A percentile compares a stretch with the other conserved stretches of the same genome.
These are phyloP conservation scores for Rubroshorea leprosula DNA, from an alignment of 345 rosid genomes.

Conservation along the genomic window DNA sequence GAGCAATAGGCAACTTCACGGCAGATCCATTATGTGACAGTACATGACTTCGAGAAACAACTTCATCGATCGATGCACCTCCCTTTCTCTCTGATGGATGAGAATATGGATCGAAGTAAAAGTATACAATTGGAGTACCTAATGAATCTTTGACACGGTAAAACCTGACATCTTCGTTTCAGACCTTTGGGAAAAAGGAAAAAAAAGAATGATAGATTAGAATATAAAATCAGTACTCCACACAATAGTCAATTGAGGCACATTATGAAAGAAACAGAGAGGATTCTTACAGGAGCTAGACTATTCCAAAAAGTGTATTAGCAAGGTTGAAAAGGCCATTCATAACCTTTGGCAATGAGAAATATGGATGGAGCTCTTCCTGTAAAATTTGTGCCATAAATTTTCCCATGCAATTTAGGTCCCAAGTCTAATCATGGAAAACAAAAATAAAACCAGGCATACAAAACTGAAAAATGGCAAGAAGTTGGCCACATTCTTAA, in stretches of 20 bases:
- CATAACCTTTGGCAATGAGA: conserved; percentile 85
- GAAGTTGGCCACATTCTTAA: not conserved
- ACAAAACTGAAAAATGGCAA: not conserved
- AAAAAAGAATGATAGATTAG: not conserved
- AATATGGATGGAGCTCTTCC: conserved; percentile 89
- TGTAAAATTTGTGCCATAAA: conserved; percentile 18
- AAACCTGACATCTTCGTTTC: conserved; percentile 82
- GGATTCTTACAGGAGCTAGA: conserved; percentile 63
- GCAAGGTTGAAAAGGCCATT: conserved; percentile 80
- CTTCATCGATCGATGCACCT: conserved; percentile 96
- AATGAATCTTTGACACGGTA: conserved; percentile 76
- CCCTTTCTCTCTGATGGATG: conserved; percentile 86
- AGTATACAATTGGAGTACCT: conserved; percentile 74
- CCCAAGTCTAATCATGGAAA: not conserved
- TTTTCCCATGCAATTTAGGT: not conserved
- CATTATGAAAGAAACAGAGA: conserved; percentile 6
- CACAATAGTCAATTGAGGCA: not conserved
- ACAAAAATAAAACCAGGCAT: not conserved
- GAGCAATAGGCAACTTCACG: conserved; percentile 69
- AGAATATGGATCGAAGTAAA: conserved; percentile 93
- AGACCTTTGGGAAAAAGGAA: conserved; percentile 47
- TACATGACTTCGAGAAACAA: conserved; percentile 68
- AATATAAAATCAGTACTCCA: conserved; percentile 8
- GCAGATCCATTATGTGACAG: conserved; percentile 43
- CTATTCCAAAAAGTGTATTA: conserved; percentile 69